phyloP scores from a whole-genome alignment of 495 filamentous ascomycete species.

The Hypoxylon fuscum region DNA sequence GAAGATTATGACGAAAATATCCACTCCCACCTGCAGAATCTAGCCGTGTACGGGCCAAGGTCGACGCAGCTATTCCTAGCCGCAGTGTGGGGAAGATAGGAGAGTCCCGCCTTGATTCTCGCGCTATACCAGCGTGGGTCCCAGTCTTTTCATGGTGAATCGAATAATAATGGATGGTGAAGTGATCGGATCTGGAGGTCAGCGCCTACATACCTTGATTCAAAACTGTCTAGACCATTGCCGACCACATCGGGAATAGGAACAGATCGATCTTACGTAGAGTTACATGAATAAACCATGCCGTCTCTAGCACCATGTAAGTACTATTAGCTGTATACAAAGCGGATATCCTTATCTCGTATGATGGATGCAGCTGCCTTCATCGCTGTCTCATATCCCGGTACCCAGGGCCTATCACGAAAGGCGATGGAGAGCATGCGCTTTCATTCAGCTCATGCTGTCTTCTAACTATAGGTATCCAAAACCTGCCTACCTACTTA shows the following conservation, averaged over 20 bases:
- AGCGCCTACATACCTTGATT: not conserved
- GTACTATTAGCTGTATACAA: not conserved
- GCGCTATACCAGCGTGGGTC: not conserved
- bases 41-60: conserved; percentile 11
- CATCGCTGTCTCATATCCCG: conserved; percentile 9
- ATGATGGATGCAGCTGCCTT: conserved; percentile 17
- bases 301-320: not conserved
- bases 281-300: conserved; percentile 18
- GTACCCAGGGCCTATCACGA: conserved; percentile 2
- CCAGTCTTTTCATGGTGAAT: not conserved
- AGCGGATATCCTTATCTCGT: conserved; percentile 6
- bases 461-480: conserved; percentile 5
- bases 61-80: conserved; percentile 7
- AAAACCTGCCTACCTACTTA: conserved; percentile 5
- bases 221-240: not conserved
- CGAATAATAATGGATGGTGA: not conserved
- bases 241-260: conserved; percentile 5
- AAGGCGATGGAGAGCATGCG: conserved; percentile 3
- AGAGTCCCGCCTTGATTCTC: conserved; percentile 7
- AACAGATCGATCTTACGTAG: conserved; percentile 11
- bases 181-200: not conserved
- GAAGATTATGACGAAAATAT: conserved; percentile 19
- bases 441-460: not conserved
- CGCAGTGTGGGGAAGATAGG: not conserved
- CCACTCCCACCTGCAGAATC: conserved; percentile 23